These are phyloP conservation scores for Myochromella boudieri DNA, from an alignment of 768 basidiomycete genomes.

Conservation along the genomic window DNA sequence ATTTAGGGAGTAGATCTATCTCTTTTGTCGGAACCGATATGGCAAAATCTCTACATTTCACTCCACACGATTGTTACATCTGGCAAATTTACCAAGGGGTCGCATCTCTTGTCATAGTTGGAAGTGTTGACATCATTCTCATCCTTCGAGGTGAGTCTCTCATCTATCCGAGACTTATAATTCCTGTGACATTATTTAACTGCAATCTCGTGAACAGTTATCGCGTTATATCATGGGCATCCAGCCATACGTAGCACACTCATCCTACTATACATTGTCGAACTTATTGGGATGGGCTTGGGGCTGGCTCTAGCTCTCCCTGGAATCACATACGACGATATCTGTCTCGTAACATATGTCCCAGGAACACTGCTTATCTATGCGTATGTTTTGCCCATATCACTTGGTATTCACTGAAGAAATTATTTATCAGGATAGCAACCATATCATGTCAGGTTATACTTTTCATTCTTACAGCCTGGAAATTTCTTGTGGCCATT, in stretches of 20 bases:
- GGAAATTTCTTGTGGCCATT: slow-evolving; percentile 32
- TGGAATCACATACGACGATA: slow-evolving; percentile 30
- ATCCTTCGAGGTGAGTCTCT: slow-evolving; percentile 35
- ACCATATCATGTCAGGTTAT: slow-evolving; percentile 36
- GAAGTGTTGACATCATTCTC: slow-evolving; percentile 36
- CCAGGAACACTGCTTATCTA: slow-evolving; percentile 30
- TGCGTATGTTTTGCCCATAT: slow-evolving; percentile 23
- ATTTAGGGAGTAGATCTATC: slow-evolving; percentile 28
- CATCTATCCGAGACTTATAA: too few relatives aligned
- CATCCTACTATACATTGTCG: slow-evolving; percentile 23
- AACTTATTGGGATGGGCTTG: slow-evolving; percentile 30
- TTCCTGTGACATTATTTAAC: neutral
- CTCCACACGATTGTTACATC: slow-evolving; percentile 39
- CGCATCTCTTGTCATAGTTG: slow-evolving; percentile 27
- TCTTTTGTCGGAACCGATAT: slow-evolving; percentile 35
- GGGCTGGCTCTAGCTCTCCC: slow-evolving; percentile 29
- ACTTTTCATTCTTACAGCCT: slow-evolving; percentile 36
- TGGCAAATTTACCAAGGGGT: slow-evolving; percentile 43
- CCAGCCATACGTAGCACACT: slow-evolving; percentile 24
- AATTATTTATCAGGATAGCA: slow-evolving; percentile 23
- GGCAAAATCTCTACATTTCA: slow-evolving; percentile 34
- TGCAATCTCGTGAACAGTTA: slow-evolving; percentile 33
- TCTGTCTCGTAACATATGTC: slow-evolving; percentile 28
- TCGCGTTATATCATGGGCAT: slow-evolving; percentile 40
- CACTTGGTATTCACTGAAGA: neutral